Evolutionary conservation across 2,329 filamentous ascomycete genomes (phyloP).

Genomic region (Intubia oerlemansii): DNA sequence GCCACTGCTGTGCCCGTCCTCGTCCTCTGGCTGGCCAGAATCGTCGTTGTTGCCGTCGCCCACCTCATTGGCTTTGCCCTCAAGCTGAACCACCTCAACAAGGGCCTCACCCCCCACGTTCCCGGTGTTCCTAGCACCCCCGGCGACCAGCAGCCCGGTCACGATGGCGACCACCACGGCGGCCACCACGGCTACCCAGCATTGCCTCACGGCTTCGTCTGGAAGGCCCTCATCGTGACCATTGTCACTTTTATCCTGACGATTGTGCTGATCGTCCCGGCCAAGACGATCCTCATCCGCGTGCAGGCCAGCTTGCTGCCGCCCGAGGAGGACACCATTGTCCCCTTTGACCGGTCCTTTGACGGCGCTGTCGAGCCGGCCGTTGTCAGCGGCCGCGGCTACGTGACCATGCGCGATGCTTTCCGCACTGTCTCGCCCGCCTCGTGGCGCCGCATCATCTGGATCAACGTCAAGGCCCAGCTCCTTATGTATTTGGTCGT

Average conservation of each 20-base stretch:
- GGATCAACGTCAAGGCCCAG: constrained; percentile 54
- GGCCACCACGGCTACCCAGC: too few relatives aligned
- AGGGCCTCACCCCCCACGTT: constrained; percentile 15
- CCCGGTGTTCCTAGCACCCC: too few relatives aligned
- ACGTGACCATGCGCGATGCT: constrained; percentile 50
- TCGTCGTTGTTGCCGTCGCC: constrained; percentile 26
- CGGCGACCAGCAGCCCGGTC: background rate
- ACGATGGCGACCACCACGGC: too few relatives aligned
- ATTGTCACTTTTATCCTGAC: constrained; percentile 26
- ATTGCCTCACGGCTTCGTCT: constrained; percentile 17
- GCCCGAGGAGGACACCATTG: constrained; percentile 60
- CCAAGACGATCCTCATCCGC: constrained; percentile 55
- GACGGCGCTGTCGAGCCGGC: constrained; percentile 55
- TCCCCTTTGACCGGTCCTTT: constrained; percentile 80
- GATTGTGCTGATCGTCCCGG: constrained; percentile 50
- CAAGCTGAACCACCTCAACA: constrained; percentile 16
- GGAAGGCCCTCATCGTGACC: constrained; percentile 25
- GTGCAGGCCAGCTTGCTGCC: constrained; percentile 75
- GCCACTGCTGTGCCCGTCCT: constrained; percentile 48
- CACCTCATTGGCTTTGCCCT: constrained; percentile 25
- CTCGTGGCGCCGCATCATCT: constrained; percentile 51
- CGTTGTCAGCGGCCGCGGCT: constrained; percentile 51
- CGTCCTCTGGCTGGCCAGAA: constrained; percentile 35
- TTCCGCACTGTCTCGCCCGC: constrained; percentile 58
- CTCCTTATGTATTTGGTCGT: constrained; percentile 27